Base-by-base conservation (phyloP, 2,329 filamentous ascomycete genomes). In the Akanthomyces muscarius region DNA sequence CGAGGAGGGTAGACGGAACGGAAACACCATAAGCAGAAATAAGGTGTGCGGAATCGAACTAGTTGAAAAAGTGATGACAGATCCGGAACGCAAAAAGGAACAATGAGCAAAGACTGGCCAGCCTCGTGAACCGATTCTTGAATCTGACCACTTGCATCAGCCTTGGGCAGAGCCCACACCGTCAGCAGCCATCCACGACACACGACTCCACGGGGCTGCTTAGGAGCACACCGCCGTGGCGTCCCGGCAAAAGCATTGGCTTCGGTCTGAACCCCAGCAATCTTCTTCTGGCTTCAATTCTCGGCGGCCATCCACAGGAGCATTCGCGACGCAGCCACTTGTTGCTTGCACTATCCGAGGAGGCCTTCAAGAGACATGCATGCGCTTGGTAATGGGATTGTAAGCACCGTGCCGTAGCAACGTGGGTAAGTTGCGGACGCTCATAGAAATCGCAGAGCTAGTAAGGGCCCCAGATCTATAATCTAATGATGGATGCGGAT, bases 121-220 rank as follows among this genome's bases (percentile, higher is more conserved):
- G 52, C 52, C 23, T 60, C 45, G 47, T 30, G 44, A 7, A 50
- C 30, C 44, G 21, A 41, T 18, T 58, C 45, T 28, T 33, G 56
- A 59, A 33, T 59, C 54, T 47, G 28, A 38, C 55, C 30, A 48
- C 44, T 21, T 21, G 23, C 55, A 41, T 25, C 55, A 47, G 28
- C 44, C 8, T n/a, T n/a, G 18, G 44, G 56, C 56, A 59, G 28
- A 28, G 42, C 25, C 47, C 47, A 41, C 30, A 18, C 36, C n/a
- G 57, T 60, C 47, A 60, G 57, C 57, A 60, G 57, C 47, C 57
- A 52, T 41, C 33, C 54, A 57, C 54, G 42, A 38, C 7, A 38
- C 33, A 38, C 6, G 36, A 60, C 57, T 45, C 57, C 57, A 52
- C 25, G 57, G 21, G 33, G 56, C 47, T 51, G 45, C 44, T 50